Percentiles rank a stretch among this genome's conserved stretches.
Evolutionary conservation across 805 yeast species (phyloP).

Genomic region (Yamadazyma akitaensis): DNA sequence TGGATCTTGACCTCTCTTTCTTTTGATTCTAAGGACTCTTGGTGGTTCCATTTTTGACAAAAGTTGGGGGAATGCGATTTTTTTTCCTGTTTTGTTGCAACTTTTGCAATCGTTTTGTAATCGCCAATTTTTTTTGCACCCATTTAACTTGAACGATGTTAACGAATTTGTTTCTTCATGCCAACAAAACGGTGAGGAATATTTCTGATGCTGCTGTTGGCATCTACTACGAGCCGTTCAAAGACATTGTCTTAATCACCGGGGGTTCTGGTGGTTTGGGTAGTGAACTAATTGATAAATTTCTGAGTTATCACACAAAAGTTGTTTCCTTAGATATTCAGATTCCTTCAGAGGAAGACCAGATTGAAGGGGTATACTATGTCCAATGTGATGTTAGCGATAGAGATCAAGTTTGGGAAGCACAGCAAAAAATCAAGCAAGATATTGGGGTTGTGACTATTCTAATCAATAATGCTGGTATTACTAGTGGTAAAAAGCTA

Average conservation of each 20-base stretch:
- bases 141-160: constrained; percentile 4
- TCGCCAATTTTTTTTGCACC: neutral
- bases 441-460: constrained; percentile 61
- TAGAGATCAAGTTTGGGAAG: constrained; percentile 38
- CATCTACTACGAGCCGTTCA: constrained; percentile 46
- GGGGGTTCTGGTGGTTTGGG: constrained; percentile 89
- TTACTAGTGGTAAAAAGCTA: constrained; percentile 56
- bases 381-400: constrained; percentile 70
- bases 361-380: constrained; percentile 46
- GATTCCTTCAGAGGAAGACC: constrained; percentile 30
- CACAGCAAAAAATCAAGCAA: constrained; percentile 38
- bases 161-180: constrained; percentile 10
- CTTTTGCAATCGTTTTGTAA: neutral
- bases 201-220: constrained; percentile 46
- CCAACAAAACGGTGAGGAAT: constrained; percentile 22
- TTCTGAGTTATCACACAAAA: constrained; percentile 40
- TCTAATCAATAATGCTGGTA: constrained; percentile 83
- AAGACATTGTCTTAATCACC: constrained; percentile 70
- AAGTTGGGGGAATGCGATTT: neutral
- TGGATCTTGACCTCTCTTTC: constrained; percentile 86
- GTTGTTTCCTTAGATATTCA: constrained; percentile 67
- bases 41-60: constrained; percentile 39
- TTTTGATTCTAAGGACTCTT: constrained; percentile 73
- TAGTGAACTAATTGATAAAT: constrained; percentile 47
- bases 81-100: neutral